Evolutionary conservation across 2,329 filamentous ascomycete species (phyloP).

Genomic region (Fusarium luffae): DNA sequence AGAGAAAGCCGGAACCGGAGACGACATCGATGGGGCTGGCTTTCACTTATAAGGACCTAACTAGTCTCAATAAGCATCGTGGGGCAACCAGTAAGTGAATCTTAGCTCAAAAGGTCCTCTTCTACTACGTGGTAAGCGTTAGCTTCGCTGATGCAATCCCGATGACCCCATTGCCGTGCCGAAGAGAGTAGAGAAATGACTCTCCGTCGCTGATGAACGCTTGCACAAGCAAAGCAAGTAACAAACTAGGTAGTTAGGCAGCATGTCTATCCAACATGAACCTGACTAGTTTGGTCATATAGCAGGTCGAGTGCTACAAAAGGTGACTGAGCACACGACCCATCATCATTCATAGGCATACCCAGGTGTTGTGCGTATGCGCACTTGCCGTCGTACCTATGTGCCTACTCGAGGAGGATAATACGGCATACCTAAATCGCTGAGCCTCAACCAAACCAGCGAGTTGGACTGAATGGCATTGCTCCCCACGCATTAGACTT

Average conservation of each 20-base stretch:
- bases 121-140: conserved; percentile 17
- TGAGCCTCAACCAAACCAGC: conserved; percentile 10
- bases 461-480: background rate
- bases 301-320: conserved; percentile 22
- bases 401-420: background rate
- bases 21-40: conserved; percentile 16
- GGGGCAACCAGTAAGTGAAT: conserved; percentile 16
- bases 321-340: conserved; percentile 32
- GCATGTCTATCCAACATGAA: background rate
- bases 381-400: conserved; percentile 7
- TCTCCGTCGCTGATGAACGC: conserved; percentile 7
- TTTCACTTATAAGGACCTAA: conserved; percentile 30
- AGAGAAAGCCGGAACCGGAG: conserved; percentile 13
- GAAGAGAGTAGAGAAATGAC: conserved; percentile 13
- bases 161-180: background rate
- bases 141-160: conserved; percentile 34
- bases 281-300: background rate
- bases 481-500: conserved; percentile 24
- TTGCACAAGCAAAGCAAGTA: background rate
- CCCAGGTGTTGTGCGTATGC: conserved; percentile 16
- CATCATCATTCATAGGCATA: conserved; percentile 6
- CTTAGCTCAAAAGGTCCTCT: conserved; percentile 20
- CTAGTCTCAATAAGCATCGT: conserved; percentile 21
- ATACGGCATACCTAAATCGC: background rate
- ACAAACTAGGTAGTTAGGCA: background rate